Base-by-base conservation (phyloP, 2,329 filamentous ascomycete species). In the Ophiosphaerella korrae region DNA sequence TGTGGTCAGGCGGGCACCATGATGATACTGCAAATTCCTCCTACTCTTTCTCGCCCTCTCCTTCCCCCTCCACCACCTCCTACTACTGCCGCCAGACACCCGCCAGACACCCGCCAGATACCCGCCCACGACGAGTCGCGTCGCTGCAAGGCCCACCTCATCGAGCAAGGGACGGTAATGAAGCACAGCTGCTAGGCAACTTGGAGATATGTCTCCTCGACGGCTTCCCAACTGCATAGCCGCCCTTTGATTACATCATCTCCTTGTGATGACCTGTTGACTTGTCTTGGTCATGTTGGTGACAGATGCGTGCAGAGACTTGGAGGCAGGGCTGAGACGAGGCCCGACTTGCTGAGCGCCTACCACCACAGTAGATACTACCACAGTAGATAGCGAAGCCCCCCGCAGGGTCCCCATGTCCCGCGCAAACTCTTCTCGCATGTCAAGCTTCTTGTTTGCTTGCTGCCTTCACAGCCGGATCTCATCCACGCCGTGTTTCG, bases 311-410 rank as follows among this genome's bases (percentile, higher is more conserved):
- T 39, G 7, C 16, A 7, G 16, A 39, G 26, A 16, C 26, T 26
- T 41, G 38, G 31, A 24, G 31, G 38, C 38, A n/a, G 26, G 38
- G 38, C 38, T 41, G 38, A 32, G 21, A 29, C 37, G 37, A 40
- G 26, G 18, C 18, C 2, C 21, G 37, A 21, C 18, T 4, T 21
- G 18, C 26, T 29, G 26, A 29, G 8, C 26, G 26, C 26, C 26
- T 29, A 6, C 18, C n/a, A n/a, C n/a, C n/a, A n/a, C n/a, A n/a
- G n/a, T 21, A 21, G 18, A 21, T 21, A 21, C 18, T 21, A 21
- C 18, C 18, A 21, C 18, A 21, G 18, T 21, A 21, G 26, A 29
- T 29, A 29, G 9, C 9, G 9, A 29, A 11, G 26, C 26, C 26
- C 7, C 5, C 5, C 5, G 9, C 26, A 29, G 26, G 26, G 26